Percentiles rank a stretch among this genome's conserved stretches.
Evolutionary conservation across 305 asterid species (phyloP).

Genomic region (Fraxinus nigra): DNA sequence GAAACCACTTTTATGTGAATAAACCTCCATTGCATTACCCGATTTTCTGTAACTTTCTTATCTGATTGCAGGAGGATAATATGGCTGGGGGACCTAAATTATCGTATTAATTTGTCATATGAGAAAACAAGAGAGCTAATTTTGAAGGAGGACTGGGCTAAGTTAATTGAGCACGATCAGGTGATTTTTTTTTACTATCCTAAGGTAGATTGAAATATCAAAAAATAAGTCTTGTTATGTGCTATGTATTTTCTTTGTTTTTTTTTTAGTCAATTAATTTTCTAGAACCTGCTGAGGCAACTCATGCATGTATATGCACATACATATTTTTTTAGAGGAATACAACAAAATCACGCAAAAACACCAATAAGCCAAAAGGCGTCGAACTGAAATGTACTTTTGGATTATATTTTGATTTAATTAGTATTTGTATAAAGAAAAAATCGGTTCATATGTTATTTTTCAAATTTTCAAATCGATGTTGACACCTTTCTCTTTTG

Average conservation of each 20-base stretch:
- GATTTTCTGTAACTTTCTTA: not conserved
- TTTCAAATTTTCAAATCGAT: not conserved
- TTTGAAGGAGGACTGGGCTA: slow-evolving; percentile 61
- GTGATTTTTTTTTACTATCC: slow-evolving; percentile 27
- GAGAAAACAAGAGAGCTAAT: slow-evolving; percentile 64
- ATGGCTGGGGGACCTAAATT: slow-evolving; percentile 95
- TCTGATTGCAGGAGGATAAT: slow-evolving; percentile 69
- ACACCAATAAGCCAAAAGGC: not conserved
- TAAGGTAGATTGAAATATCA: not conserved
- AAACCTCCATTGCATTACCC: not conserved
- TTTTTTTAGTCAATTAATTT: not conserved
- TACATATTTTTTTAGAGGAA: not conserved
- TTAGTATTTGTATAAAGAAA: not conserved
- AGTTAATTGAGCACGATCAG: slow-evolving; percentile 68
- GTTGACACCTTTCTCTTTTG: slow-evolving; percentile 11
- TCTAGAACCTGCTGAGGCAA: not conserved
- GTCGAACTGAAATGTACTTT: not conserved
- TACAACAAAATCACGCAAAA: not conserved
- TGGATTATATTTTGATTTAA: not conserved
- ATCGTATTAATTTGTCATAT: slow-evolving; percentile 76
- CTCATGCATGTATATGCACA: not conserved
- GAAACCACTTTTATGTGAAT: not conserved
- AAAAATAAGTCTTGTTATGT: not conserved
- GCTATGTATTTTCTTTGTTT: not conserved
- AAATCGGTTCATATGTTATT: not conserved